These are phyloP conservation scores for Hanseniaspora gamundiae DNA, from an alignment of 1,139 yeast genomes.

Conservation along the genomic window DNA sequence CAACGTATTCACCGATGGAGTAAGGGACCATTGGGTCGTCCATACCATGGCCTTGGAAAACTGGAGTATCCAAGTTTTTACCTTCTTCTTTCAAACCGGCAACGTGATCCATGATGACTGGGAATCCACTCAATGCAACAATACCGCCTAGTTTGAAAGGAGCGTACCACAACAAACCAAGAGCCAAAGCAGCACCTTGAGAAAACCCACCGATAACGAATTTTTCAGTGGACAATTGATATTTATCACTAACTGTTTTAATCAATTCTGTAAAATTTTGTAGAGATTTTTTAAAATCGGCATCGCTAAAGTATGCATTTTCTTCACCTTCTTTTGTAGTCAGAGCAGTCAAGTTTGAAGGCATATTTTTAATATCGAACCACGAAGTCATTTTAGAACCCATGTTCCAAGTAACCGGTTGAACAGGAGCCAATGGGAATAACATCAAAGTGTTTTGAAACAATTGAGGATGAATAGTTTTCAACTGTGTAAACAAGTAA, in stretches of 20 bases:
- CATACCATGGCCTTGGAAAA: conserved; percentile 84
- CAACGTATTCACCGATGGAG: conserved; percentile 36
- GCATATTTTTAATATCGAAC: conserved; percentile 63
- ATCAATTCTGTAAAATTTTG: conserved; percentile 42
- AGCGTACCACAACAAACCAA: conserved; percentile 39
- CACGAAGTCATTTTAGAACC: conserved; percentile 71
- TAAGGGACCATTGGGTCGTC: conserved; percentile 54
- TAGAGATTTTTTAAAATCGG: conserved; percentile 38
- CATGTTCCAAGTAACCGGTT: conserved; percentile 55
- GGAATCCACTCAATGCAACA: conserved; percentile 67
- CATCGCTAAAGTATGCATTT: conserved; percentile 32
- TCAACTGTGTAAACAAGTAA: conserved; percentile 48
- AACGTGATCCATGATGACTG: conserved; percentile 35
- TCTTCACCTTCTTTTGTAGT: conserved; percentile 36
- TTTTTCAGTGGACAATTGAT: conserved; percentile 54
- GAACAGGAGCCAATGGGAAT: conserved; percentile 78
- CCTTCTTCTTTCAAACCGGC: neutral
- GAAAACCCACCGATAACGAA: conserved; percentile 88
- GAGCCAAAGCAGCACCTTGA: conserved; percentile 80
- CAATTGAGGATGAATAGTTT: conserved; percentile 30
- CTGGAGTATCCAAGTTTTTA: conserved; percentile 54
- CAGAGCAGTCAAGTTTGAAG: conserved; percentile 7
- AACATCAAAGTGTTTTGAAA: conserved; percentile 59
- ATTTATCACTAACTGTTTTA: conserved; percentile 43
- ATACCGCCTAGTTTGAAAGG: conserved; percentile 68